Evolutionary conservation across 2,329 filamentous ascomycete genomes (phyloP), one percentile per base, ranked within the genome.

Genomic region (Colletotrichum echinochloae): DNA sequence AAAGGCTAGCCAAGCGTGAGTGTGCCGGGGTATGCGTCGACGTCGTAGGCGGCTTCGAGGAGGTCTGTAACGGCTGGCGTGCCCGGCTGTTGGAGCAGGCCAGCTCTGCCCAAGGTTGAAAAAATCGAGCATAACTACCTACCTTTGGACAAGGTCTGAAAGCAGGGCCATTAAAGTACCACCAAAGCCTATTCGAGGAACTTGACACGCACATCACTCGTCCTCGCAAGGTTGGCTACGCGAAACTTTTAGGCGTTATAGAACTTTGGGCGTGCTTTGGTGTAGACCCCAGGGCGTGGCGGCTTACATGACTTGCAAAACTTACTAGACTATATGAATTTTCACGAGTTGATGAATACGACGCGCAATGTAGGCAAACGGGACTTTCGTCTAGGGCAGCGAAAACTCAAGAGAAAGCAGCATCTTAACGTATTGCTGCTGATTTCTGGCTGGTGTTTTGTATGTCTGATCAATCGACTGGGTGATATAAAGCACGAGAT

Each of bases 41-140:
- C 71, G 95, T 99, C 1, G 91, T 98, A 41, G 91, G 92, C 55
- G 96, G 96, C 0, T 98, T 99, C 77, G 95, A 98, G 80, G 91
- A 94, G 78, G 91, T 95, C 1, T 98, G 94, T 81, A 91, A 95
- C 67, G 88, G 89, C 66, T 96, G 95, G 92, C 89, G 95, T 78
- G 90, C 91, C 77, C 89, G 92, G 74, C 82, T 97, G 57, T 87
- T 94, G 71, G 90, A 88, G 18, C 87, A 90, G 77, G 88, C 86
- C n/a, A 87, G 88, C 73, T 80, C 85, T 33, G 78, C 80, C 3
- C 81, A 82, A 71, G 83, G 81, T 41, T 83, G 73, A 75, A 11
- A n/a, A 35, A 33, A 14, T 37, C n/a, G 74, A 75, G 37, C 16
- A 51, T 5, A 37, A 9, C 20, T 23, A 5, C n/a, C 12, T 30